Percentiles rank a stretch among this genome's conserved stretches.
Evolutionary conservation across 768 basidiomycete species (phyloP).

Genomic region (Clitopilus passeckerianus): DNA sequence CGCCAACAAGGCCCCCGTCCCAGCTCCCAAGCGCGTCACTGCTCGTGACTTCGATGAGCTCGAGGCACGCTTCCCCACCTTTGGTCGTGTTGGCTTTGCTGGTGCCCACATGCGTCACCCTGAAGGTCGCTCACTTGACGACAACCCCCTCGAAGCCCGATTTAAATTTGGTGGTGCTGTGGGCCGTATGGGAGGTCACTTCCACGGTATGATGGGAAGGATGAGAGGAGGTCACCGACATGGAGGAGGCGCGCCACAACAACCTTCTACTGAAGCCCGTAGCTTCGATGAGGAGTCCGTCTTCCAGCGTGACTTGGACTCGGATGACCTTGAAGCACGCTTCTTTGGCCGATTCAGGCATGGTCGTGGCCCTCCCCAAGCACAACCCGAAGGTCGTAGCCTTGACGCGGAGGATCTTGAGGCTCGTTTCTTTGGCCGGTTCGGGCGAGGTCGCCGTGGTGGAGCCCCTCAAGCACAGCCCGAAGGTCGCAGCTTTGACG

Average conservation of each 20-base stretch:
- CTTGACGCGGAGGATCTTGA: background rate
- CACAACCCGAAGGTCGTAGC: background rate
- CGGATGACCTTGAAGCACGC: too few relatives aligned
- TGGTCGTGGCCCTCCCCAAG: background rate
- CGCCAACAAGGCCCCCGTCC: background rate
- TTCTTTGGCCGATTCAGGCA: background rate
- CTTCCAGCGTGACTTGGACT: too few relatives aligned
- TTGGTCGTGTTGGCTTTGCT: background rate
- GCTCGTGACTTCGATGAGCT: conserved; percentile 4
- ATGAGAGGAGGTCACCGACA: too few relatives aligned
- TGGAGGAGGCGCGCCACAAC: too few relatives aligned
- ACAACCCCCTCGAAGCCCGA: background rate
- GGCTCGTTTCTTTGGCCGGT: background rate
- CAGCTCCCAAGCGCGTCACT: background rate
- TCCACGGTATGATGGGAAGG: too few relatives aligned
- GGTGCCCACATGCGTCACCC: background rate
- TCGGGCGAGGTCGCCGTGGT: background rate
- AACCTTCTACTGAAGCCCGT: too few relatives aligned
- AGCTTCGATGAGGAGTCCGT: too few relatives aligned
- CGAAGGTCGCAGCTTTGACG: background rate
- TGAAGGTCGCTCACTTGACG: background rate
- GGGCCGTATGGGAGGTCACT: background rate
- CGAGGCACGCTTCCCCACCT: background rate
- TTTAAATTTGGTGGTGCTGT: background rate
- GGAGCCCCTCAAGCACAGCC: too few relatives aligned